These are phyloP conservation scores for Hortiboletus campestris DNA, from an alignment of 768 basidiomycete genomes.

Conservation along the genomic window DNA sequence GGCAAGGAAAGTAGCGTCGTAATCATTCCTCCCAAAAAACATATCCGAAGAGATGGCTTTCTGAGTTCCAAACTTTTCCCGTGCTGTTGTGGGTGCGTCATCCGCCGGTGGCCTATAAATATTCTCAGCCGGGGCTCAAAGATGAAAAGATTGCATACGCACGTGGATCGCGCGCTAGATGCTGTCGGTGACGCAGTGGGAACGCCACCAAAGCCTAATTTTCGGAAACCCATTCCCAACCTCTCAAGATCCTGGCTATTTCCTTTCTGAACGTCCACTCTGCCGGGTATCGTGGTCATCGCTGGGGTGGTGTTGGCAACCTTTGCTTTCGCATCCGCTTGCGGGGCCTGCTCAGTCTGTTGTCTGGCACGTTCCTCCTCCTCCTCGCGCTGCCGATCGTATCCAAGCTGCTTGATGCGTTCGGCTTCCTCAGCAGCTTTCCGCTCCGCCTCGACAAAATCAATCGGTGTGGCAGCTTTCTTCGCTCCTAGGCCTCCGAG, in stretches of 20 bases:
- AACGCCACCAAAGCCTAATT: slow-evolving; percentile 82
- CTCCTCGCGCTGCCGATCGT: slow-evolving; percentile 82
- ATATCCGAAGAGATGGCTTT: slow-evolving; percentile 98
- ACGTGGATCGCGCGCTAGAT: slow-evolving; percentile 45
- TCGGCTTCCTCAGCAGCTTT: slow-evolving; percentile 92
- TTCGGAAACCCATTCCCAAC: slow-evolving; percentile 68
- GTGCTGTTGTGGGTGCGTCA: slow-evolving; percentile 73
- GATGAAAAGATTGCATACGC: slow-evolving; percentile 1
- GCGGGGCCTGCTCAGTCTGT: slow-evolving; percentile 50
- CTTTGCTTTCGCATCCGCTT: slow-evolving; percentile 30
- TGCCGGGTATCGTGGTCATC: slow-evolving; percentile 24
- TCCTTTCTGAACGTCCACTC: slow-evolving; percentile 37
- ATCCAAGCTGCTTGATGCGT: slow-evolving; percentile 86
- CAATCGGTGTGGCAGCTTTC: slow-evolving; percentile 75
- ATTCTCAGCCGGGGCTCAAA: neutral
- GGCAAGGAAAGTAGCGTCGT: slow-evolving; percentile 65
- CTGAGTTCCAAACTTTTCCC: slow-evolving; percentile 88
- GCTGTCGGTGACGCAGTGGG: slow-evolving; percentile 59
- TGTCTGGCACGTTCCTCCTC: slow-evolving; percentile 73
- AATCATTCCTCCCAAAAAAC: slow-evolving; percentile 89
- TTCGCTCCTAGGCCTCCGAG: slow-evolving; percentile 83
- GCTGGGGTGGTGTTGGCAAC: slow-evolving; percentile 25
- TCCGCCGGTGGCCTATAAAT: slow-evolving; percentile 36
- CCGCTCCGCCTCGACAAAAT: slow-evolving; percentile 93
- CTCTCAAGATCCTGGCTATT: slow-evolving; percentile 52